These are phyloP conservation scores for Mortierella sp. DNA, from an alignment of 371 early-diverging fungal genomes.

Conservation along the genomic window DNA sequence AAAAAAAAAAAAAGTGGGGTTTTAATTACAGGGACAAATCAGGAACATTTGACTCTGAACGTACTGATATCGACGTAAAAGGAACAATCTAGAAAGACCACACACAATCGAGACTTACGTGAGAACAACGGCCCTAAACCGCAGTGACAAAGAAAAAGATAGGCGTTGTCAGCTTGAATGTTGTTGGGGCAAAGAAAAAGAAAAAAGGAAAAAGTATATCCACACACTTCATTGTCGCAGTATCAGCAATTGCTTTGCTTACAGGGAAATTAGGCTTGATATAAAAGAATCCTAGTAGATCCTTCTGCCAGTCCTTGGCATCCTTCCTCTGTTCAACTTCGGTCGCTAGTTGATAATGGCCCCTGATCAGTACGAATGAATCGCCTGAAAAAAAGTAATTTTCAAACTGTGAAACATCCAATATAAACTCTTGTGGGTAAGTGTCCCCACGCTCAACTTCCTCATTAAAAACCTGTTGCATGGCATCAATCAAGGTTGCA, in stretches of 20 bases:
- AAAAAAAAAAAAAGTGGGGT: slow-evolving; percentile 1
- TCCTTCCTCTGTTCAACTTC: slow-evolving; percentile 46
- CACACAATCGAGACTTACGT: slow-evolving; percentile 55
- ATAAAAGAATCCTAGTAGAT: slow-evolving; percentile 78
- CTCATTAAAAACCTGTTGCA: slow-evolving; percentile 72
- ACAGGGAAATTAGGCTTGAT: slow-evolving; percentile 86
- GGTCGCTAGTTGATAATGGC: slow-evolving; percentile 33
- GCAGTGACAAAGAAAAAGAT: neutral
- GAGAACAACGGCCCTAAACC: slow-evolving; percentile 64
- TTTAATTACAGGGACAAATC: neutral
- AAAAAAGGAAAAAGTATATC: neutral
- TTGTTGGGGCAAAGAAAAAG: neutral
- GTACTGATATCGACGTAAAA: neutral
- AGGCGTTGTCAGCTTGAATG: too few species aligned
- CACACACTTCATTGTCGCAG: neutral
- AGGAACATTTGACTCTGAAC: neutral
- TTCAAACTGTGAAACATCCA: slow-evolving; percentile 64
- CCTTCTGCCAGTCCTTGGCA: slow-evolving; percentile 54
- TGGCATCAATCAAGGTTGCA: slow-evolving; percentile 55
- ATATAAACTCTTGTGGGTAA: slow-evolving; percentile 76
- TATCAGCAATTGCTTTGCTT: slow-evolving; percentile 18
- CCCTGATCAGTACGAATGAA: slow-evolving; percentile 63
- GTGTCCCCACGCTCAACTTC: slow-evolving; percentile 78
- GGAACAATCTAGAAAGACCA: neutral
- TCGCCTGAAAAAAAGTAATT: slow-evolving; percentile 70